phyloP scores from a whole-genome alignment of 1,284 basidiomycete genomes.

The Ustilago sp. region DNA sequence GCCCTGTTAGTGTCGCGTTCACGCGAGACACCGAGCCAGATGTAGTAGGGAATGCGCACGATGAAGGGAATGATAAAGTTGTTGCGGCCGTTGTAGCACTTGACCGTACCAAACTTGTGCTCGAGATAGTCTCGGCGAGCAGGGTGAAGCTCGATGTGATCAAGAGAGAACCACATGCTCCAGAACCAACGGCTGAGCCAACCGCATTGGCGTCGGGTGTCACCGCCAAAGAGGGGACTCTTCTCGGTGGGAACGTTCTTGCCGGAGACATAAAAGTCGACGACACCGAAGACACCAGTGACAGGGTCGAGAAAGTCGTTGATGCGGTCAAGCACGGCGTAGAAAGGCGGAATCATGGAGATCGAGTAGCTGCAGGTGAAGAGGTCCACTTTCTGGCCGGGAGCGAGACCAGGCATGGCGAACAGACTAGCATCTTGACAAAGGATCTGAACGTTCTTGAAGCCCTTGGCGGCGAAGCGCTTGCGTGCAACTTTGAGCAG shows the following conservation, averaged over 20 bases:
- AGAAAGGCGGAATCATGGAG: slow-evolving; percentile 77
- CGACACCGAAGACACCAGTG: slow-evolving; percentile 78
- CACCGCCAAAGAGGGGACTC: slow-evolving; percentile 75
- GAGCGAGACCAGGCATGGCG: slow-evolving; percentile 73
- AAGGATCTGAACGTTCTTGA: slow-evolving; percentile 80
- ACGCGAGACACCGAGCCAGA: slow-evolving; percentile 81
- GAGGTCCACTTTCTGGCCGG: slow-evolving; percentile 64
- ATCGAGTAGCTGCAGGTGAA: slow-evolving; percentile 69
- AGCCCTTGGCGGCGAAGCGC: slow-evolving; percentile 78
- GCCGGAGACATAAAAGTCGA: slow-evolving; percentile 83
- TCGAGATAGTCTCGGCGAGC: slow-evolving; percentile 79
- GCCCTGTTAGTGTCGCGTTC: slow-evolving; percentile 76
- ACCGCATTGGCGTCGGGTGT: slow-evolving; percentile 77
- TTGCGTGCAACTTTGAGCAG: slow-evolving; percentile 79
- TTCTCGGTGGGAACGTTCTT: slow-evolving; percentile 75
- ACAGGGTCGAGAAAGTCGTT: slow-evolving; percentile 78
- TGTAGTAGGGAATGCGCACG: slow-evolving; percentile 79
- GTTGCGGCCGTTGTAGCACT: slow-evolving; percentile 79
- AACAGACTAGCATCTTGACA: slow-evolving; percentile 82
- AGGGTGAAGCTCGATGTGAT: slow-evolving; percentile 80
- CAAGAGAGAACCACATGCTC: slow-evolving; percentile 77
- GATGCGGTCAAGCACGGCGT: slow-evolving; percentile 78
- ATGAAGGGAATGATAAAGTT: slow-evolving; percentile 78
- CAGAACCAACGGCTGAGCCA: slow-evolving; percentile 83
- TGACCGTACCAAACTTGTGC: slow-evolving; percentile 80